Evolutionary conservation across 2,329 filamentous ascomycete genomes (phyloP), one percentile per base, ranked within the genome.

Genomic region (Aphanoascus verrucosus): DNA sequence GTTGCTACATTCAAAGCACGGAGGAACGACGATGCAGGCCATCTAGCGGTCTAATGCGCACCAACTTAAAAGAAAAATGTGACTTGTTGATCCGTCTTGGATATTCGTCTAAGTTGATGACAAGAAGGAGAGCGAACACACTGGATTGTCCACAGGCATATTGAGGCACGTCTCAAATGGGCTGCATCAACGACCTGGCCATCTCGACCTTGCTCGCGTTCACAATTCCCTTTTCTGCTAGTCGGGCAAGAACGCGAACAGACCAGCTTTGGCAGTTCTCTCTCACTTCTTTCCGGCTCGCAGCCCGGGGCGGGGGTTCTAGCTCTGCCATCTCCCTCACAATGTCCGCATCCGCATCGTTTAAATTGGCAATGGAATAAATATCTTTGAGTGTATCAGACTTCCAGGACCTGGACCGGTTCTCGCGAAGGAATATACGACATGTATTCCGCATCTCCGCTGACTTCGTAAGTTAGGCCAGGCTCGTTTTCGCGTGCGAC

Each of bases 191-290:
- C 5, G 49, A 58, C n/a, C 52, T 42, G 11, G 43, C 45, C 47
- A 55, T 57, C 11, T 60, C 50, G 32, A 63, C 54, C 37, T 64
- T 65, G 9, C 42, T 47, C 1, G 8, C 35, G n/a, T 53, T 41
- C 8, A 63, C 58, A 55, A 63, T 60, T 8, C 58, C 59, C 40
- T 47, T 52, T 5, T 58, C 56, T 17, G 57, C 61, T 19, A 63
- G 37, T n/a, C 52, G 62, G 1, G 45, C 48, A 15, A 63, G 55
- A 15, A 65, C 60, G 20, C 63, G 60, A 11, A 64, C 53, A 9
- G 46, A 34, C 62, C 61, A 62, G 5, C 58, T 56, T 47, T 63
- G 62, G 38, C 61, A 64, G 44, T 64, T 63, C 53, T 63, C 61
- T 40, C 19, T 59, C 12, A 62, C 61, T 7, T 51, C 41, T 3